These are phyloP conservation scores for Sergeia podlipaevii DNA, from an alignment of 208 protist species.

Conservation along the genomic window DNA sequence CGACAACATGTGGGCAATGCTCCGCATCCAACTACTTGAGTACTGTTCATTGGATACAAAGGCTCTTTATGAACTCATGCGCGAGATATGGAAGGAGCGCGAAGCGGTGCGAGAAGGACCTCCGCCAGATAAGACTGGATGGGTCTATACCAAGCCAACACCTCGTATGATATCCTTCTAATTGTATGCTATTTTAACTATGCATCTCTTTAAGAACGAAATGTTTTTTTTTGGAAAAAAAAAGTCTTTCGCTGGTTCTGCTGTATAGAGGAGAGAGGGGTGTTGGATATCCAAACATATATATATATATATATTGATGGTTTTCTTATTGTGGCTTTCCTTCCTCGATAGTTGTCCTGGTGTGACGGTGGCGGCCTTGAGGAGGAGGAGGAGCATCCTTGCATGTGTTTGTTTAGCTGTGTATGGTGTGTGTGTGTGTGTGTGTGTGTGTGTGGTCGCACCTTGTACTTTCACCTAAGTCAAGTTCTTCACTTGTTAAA, in stretches of 20 bases:
- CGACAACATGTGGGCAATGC: slow-evolving; percentile 60
- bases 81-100: slow-evolving; percentile 70
- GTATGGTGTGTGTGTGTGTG: too few relatives aligned
- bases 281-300: too few relatives aligned
- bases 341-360: too few relatives aligned
- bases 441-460: neutral
- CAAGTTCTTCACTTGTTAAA: too few relatives aligned
- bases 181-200: too few relatives aligned
- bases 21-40: slow-evolving; percentile 87
- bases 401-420: too few relatives aligned
- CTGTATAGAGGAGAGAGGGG: neutral
- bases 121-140: slow-evolving; percentile 72
- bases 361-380: too few relatives aligned
- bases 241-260: too few relatives aligned
- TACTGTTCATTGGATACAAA: slow-evolving; percentile 90
- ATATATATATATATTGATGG: too few relatives aligned
- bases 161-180: slow-evolving; percentile 52
- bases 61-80: slow-evolving; percentile 87
- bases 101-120: slow-evolving; percentile 29
- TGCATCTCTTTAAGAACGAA: neutral
- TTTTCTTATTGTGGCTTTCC: too few relatives aligned
- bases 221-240: slow-evolving; percentile 2
- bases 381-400: too few relatives aligned
- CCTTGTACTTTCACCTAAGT: neutral
- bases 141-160: slow-evolving; percentile 64